Evolutionary conservation across 495 filamentous ascomycete genomes (phyloP), one percentile per base, ranked within the genome.

Genomic region (Elasticomyces elasticus): DNA sequence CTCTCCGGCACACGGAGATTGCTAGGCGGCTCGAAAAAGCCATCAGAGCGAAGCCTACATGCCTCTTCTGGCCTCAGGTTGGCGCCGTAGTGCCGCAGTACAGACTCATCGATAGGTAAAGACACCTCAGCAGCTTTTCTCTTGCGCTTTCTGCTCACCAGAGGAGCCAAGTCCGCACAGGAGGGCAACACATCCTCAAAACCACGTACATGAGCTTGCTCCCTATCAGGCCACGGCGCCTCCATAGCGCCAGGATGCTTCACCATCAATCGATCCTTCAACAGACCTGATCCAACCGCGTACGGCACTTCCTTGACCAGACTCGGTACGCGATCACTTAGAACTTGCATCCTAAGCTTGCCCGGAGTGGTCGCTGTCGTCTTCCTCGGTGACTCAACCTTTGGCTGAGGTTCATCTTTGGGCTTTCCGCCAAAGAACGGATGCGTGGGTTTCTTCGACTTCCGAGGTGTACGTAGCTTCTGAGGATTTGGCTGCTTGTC

Each of bases 361-460:
- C 69, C 69, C 17, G 69, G 69, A 0, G 66, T 69, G 2, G 61
- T 64, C 7, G 67, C 67, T 35, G 52, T 35, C 7, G 51, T 59
- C 52, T 63, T 66, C 17, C 53, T 57, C 22, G 48, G 56, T 20
- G 54, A 57, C 31, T 48, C 48, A 1, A 45, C 62, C 35, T 58
- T 61, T 47, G 27, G 26, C 43, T 6, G 38, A 26, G 30, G 56
- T 47, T 47, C 50, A 25, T 63, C 50, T 17, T 58, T 66, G 38
- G 58, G 1, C 52, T 77, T 78, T 5, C 72, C 74, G 5, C 74
- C 49, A 62, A 95, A 95, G 62, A 95, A 94, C 0, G 89, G 89
- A 69, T 94, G 89, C 0, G 85, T 84, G 1, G 77, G 55, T 62
- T 86, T 94, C 22, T 68, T 49, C 27, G 78, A 67, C 27, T 66